A percentile compares a stretch with the other conserved stretches of the same genome.
Evolutionary conservation across 2,329 filamentous ascomycete genomes (phyloP).

Genomic region (Neophaeococcomyces aloes): DNA sequence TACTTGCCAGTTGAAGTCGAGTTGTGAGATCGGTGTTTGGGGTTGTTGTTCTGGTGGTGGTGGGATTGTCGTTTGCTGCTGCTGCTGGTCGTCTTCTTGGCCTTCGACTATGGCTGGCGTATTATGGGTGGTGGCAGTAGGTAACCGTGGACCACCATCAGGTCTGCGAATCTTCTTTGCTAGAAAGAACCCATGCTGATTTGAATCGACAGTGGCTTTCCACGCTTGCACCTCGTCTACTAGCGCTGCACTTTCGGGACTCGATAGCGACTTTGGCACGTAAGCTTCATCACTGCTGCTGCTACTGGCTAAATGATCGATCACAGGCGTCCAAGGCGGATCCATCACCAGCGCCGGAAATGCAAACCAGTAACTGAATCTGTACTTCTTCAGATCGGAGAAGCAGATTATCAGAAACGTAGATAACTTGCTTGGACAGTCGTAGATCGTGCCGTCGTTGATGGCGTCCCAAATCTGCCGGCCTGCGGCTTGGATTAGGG

Average conservation of each 20-base stretch:
- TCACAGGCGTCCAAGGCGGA: slow-evolving; percentile 61
- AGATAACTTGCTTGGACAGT: slow-evolving; percentile 78
- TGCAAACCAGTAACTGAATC: slow-evolving; percentile 95
- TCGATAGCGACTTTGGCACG: slow-evolving; percentile 39
- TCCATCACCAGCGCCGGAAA: slow-evolving; percentile 89
- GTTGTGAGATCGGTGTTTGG: slow-evolving; percentile 43
- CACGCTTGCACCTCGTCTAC: slow-evolving; percentile 80
- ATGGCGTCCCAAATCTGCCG: slow-evolving; percentile 96
- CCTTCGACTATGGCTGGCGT: too few species aligned
- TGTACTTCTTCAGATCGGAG: slow-evolving; percentile 94
- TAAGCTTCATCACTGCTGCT: slow-evolving; percentile 8
- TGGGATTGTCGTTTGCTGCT: slow-evolving; percentile 14
- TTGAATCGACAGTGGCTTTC: slow-evolving; percentile 67
- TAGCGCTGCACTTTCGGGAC: slow-evolving; percentile 63
- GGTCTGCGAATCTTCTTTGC: slow-evolving; percentile 74
- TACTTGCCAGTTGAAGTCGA: slow-evolving; percentile 67
- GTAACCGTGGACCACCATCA: too few species aligned
- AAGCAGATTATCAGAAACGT: slow-evolving; percentile 86
- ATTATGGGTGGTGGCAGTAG: too few species aligned
- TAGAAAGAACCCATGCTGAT: slow-evolving; percentile 93
- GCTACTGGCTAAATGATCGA: slow-evolving; percentile 8
- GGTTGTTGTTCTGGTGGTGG: slow-evolving; percentile 39
- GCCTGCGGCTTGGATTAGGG: slow-evolving; percentile 67
- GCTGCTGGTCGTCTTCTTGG: slow-evolving; percentile 21
- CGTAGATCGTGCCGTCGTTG: slow-evolving; percentile 90